Percentiles rank a stretch among this genome's conserved stretches.
Conservation (phyloP, 2,329 filamentous ascomycete species). For the Corniculantispora saksenae region DNA sequence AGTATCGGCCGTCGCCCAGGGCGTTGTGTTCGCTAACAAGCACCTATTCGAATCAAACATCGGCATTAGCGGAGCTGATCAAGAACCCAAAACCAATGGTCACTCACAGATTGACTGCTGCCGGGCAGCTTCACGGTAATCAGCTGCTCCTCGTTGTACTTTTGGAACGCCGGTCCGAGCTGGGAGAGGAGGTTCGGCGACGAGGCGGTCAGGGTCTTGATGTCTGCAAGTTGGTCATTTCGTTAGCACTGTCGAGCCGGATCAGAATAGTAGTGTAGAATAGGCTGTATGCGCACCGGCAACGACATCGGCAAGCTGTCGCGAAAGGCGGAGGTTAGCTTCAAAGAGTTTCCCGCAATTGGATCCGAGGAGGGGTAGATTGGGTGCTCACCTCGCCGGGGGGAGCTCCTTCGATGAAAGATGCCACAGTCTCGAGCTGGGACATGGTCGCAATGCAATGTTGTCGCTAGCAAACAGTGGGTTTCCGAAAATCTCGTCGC, state of each 20-base stretch:
- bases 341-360: slow-evolving; percentile 22
- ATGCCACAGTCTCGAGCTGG: slow-evolving; percentile 58
- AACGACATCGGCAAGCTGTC: slow-evolving; percentile 81
- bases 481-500: background rate
- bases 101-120: slow-evolving; percentile 61
- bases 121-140: slow-evolving; percentile 86
- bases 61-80: background rate
- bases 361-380: slow-evolving; percentile 15
- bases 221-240: slow-evolving; percentile 58
- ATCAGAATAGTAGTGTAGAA: no score
- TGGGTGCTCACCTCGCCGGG: slow-evolving; percentile 80
- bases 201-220: slow-evolving; percentile 79
- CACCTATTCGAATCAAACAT: slow-evolving; percentile 52
- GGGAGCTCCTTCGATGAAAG: slow-evolving; percentile 91
- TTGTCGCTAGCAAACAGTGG: slow-evolving; percentile 11
- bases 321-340: slow-evolving; percentile 30
- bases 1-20: slow-evolving; percentile 80
- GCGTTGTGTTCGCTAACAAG: slow-evolving; percentile 86
- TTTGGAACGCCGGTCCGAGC: slow-evolving; percentile 81
- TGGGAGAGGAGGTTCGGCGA: slow-evolving; percentile 67
- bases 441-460: slow-evolving; percentile 32
- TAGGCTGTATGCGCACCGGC: slow-evolving; percentile 60
- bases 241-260: background rate
- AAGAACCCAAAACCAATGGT: background rate
- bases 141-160: slow-evolving; percentile 96